Percentiles rank a stretch among this genome's conserved stretches.
These are phyloP conservation scores for Tulasnella sp. DNA, from an alignment of 768 basidiomycete genomes.

Conservation along the genomic window DNA sequence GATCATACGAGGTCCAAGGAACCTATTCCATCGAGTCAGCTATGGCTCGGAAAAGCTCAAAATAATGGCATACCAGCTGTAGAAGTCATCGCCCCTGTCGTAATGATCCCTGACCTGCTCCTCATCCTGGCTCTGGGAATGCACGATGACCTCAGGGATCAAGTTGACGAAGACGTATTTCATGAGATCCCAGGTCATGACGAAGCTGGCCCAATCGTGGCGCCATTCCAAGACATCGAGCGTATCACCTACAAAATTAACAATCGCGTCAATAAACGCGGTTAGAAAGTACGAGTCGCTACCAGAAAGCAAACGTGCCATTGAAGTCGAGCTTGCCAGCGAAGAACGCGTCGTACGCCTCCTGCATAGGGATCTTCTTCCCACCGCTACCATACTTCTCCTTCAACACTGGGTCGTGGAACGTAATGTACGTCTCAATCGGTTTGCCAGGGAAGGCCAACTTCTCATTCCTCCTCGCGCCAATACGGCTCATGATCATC, in stretches of 20 bases:
- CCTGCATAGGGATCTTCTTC: conserved; percentile 93
- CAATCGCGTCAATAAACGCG: neutral
- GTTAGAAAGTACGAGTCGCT: conserved; percentile 8
- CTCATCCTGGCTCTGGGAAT: conserved; percentile 85
- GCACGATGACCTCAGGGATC: conserved; percentile 87
- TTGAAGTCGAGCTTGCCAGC: conserved; percentile 95
- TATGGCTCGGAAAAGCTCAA: neutral
- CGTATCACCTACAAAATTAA: conserved; percentile 60
- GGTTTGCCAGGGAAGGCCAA: conserved; percentile 73
- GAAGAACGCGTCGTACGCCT: conserved; percentile 96
- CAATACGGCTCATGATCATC: conserved; percentile 75
- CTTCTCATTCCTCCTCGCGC: conserved; percentile 73
- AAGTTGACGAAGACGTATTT: conserved; percentile 83
- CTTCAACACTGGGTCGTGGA: conserved; percentile 76
- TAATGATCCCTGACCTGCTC: conserved; percentile 95
- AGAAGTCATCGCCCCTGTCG: conserved; percentile 96
- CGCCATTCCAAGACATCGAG: conserved; percentile 88
- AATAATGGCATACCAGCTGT: conserved; percentile 55
- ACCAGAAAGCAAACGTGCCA: conserved; percentile 38
- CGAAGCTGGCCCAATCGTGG: conserved; percentile 91
- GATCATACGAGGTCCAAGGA: conserved; percentile 92
- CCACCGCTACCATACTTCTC: conserved; percentile 60
- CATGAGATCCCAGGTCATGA: conserved; percentile 83
- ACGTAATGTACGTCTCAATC: conserved; percentile 82
- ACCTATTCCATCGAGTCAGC: no score